phyloP scores from a whole-genome alignment of 768 basidiomycete genomes.

The Phylloporus arenicola region DNA sequence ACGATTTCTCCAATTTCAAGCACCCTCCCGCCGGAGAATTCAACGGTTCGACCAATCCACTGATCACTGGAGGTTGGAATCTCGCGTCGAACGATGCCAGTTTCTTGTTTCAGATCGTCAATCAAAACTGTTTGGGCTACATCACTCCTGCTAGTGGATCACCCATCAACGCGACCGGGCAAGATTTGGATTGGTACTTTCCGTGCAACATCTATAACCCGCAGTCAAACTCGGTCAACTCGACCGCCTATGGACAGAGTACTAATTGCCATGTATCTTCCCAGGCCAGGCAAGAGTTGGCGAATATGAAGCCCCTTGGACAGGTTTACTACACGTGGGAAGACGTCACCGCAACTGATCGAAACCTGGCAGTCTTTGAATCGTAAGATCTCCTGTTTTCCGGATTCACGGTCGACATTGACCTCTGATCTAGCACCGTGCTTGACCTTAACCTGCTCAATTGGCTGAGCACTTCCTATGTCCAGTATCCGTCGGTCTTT shows the following conservation, averaged over 20 bases:
- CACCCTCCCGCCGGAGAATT: conserved; percentile 74
- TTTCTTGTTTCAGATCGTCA: conserved; percentile 92
- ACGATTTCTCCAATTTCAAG: conserved; percentile 82
- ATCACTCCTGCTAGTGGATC: conserved; percentile 70
- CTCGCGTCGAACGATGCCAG: conserved; percentile 86
- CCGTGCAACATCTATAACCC: conserved; percentile 85
- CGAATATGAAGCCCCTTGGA: conserved; percentile 53
- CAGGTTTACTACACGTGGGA: conserved; percentile 95
- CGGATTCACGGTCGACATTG: conserved; percentile 1
- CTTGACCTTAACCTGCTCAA: conserved; percentile 82
- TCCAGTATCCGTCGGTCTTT: conserved; percentile 80
- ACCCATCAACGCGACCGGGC: conserved; percentile 59
- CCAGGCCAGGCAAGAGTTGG: conserved; percentile 48
- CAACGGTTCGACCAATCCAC: conserved; percentile 77
- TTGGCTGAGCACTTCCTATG: conserved; percentile 77
- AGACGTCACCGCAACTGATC: conserved; percentile 57
- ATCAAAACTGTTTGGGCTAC: conserved; percentile 72
- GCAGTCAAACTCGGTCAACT: conserved; percentile 66
- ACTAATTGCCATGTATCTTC: conserved; percentile 70
- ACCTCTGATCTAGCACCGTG: conserved; percentile 52
- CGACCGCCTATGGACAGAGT: conserved; percentile 57
- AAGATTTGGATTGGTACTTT: conserved; percentile 87
- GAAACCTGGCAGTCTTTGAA: conserved; percentile 93
- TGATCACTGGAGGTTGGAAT: conserved; percentile 70
- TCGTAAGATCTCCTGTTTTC: conserved; percentile 51